phyloP scores from a whole-genome alignment of 768 basidiomycete species.

The Lentinula detonsa region DNA sequence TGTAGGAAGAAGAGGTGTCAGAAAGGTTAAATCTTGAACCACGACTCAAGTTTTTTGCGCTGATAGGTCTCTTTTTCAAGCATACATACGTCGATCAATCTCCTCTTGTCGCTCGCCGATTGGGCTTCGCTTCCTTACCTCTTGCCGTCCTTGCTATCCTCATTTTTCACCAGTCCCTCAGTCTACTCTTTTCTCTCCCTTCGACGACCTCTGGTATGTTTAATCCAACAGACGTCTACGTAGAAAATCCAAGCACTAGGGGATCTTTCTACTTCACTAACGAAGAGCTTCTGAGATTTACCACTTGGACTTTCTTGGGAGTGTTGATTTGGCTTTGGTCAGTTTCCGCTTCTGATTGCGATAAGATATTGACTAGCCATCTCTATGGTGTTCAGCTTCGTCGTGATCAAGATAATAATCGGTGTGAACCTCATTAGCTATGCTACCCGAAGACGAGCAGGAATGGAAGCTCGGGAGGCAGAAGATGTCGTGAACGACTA shows the following conservation, averaged over 20 bases:
- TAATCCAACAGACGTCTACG: background rate
- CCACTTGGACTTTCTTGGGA: constrained; percentile 62
- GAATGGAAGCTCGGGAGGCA: constrained; percentile 70
- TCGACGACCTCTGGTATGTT: constrained; percentile 24
- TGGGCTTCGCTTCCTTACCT: constrained; percentile 92
- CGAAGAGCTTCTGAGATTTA: constrained; percentile 44
- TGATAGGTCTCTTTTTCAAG: constrained; percentile 24
- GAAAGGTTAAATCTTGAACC: constrained; percentile 46
- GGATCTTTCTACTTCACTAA: constrained; percentile 36
- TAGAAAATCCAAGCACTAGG: constrained; percentile 30
- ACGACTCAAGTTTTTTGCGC: background rate
- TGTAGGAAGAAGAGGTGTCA: constrained; percentile 56
- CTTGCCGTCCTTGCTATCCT: constrained; percentile 79
- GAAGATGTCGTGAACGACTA: constrained; percentile 82
- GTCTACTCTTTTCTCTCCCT: constrained; percentile 49
- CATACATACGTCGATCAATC: constrained; percentile 95
- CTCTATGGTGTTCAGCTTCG: constrained; percentile 40
- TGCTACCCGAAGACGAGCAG: constrained; percentile 65
- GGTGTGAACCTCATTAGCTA: constrained; percentile 85
- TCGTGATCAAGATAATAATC: constrained; percentile 88
- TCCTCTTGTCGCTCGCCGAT: constrained; percentile 84
- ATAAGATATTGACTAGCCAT: background rate
- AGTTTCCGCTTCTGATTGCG: constrained; percentile 24
- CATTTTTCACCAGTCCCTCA: constrained; percentile 67
- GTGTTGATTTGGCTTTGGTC: constrained; percentile 83